Conservation (phyloP, 495 filamentous ascomycete species). For the Xylaria scruposa region DNA sequence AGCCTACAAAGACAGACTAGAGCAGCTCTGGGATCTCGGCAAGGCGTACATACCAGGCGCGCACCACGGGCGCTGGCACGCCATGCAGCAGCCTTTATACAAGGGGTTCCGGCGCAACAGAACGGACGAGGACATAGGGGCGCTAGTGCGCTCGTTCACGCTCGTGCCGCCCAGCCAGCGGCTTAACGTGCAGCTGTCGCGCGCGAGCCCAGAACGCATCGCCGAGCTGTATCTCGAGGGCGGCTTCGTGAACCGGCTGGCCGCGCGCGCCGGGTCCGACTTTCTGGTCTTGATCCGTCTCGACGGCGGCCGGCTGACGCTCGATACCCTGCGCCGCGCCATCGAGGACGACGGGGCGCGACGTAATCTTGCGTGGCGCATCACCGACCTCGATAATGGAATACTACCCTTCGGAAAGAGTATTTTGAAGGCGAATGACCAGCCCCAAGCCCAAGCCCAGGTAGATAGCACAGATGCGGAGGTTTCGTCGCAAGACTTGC, state of each 20-base stretch:
- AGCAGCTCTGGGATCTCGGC: slow-evolving; percentile 53
- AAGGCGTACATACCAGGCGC: slow-evolving; percentile 40
- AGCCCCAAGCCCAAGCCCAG: background rate
- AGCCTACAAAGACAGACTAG: slow-evolving; percentile 59
- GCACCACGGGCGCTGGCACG: slow-evolving; percentile 25
- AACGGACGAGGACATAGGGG: slow-evolving; percentile 54
- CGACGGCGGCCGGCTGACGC: slow-evolving; percentile 45
- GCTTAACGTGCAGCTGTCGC: slow-evolving; percentile 33
- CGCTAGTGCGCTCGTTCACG: slow-evolving; percentile 55
- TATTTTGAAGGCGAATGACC: slow-evolving; percentile 32
- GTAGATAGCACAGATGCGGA: background rate
- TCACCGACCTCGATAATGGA: slow-evolving; percentile 33
- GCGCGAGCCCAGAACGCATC: slow-evolving; percentile 33
- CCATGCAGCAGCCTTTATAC: slow-evolving; percentile 26
- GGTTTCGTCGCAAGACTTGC: background rate
- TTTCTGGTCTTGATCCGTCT: slow-evolving; percentile 54
- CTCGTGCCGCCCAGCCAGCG: slow-evolving; percentile 53
- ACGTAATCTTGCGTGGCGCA: slow-evolving; percentile 53
- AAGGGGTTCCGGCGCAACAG: slow-evolving; percentile 31
- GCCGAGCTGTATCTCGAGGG: slow-evolving; percentile 52
- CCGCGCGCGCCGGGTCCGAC: slow-evolving; percentile 39
- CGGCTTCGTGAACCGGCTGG: slow-evolving; percentile 38
- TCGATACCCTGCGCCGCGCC: slow-evolving; percentile 39
- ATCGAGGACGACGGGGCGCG: slow-evolving; percentile 53
- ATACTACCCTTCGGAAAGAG: slow-evolving; percentile 38